Evolutionary conservation across 2,329 filamentous ascomycete genomes (phyloP), one percentile per base, ranked within the genome.

Genomic region (Microdochium paspali): DNA sequence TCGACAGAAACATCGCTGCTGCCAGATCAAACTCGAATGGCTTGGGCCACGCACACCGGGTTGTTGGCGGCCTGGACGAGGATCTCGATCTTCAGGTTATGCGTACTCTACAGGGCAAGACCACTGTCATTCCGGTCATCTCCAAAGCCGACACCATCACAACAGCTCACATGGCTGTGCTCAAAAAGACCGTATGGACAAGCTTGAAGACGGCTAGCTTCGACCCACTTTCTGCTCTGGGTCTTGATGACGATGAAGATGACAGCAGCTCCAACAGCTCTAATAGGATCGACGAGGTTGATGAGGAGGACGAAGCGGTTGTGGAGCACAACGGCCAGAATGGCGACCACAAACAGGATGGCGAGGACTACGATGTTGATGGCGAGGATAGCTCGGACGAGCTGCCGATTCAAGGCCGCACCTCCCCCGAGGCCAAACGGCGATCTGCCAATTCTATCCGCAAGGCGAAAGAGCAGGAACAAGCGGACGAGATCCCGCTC

Each of bases 91-190:
- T 98, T 23, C 90, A 95, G 61, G 86, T 96, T 49, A 75, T 98
- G 58, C 86, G 87, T 44, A 86, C 85, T 15, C 77, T 98, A 24
- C 84, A 95, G 64, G 86, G 87, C 58, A 96, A 95, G 74, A 97
- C 93, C 0, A 95, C 89, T 0, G 89, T 97, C 50, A 88, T 98
- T 44, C 93, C 93, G 0, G 84, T 98, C 49, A 91, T 98, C 60
- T 87, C 90, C 62, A 98, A 98, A 69, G 91, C 93, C 32, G 93
- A 98, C 64, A 96, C 90, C 13, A 86, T 97, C 57, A 97, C 93
- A n/a, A 84, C 86, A 0, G 85, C 87, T 46, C 93, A 98, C 67
- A 97, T 97, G 93, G 75, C 80, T 43, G 84, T 88, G 58, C 77
- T 98, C 54, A 96, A 96, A 73, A 89, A 85, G 67, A 84, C 85